Percentiles rank a stretch among this genome's conserved stretches.
Evolutionary conservation across 2,329 filamentous ascomycete species (phyloP).

Genomic region (Aspergillus ustus): DNA sequence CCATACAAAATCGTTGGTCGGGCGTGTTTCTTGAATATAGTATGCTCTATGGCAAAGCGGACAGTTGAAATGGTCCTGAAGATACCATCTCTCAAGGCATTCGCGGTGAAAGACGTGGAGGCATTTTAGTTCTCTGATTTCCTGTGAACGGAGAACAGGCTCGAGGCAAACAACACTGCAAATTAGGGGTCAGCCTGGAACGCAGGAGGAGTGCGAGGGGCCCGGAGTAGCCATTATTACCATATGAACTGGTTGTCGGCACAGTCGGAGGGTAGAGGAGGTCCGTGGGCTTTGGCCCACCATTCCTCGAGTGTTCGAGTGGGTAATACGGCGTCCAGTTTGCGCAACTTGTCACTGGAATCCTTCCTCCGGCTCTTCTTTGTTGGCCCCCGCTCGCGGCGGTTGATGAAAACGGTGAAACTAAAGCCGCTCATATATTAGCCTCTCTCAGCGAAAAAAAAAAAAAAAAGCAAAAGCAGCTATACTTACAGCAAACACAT

Average conservation of each 20-base stretch:
- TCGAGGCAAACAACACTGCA: constrained; percentile 45
- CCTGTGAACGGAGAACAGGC: constrained; percentile 38
- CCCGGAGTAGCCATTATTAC: constrained; percentile 29
- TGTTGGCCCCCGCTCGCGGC: constrained; percentile 30
- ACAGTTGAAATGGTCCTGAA: constrained; percentile 45
- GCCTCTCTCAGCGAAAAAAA: not conserved
- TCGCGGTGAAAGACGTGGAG: constrained; percentile 47
- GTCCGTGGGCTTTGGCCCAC: constrained; percentile 40
- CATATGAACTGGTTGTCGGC: constrained; percentile 43
- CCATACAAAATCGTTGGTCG: constrained; percentile 41
- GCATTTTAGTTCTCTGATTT: constrained; percentile 45
- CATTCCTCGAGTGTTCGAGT: constrained; percentile 43
- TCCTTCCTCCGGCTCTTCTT: constrained; percentile 28
- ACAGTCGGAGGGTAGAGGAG: constrained; percentile 37
- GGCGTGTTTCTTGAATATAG: constrained; percentile 36
- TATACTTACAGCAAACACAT: constrained; percentile 37
- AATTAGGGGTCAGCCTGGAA: constrained; percentile 7
- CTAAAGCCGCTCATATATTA: constrained; percentile 9
- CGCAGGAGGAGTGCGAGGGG: not conserved
- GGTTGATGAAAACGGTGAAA: constrained; percentile 40
- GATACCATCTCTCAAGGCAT: constrained; percentile 46
- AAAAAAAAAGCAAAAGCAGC: not conserved
- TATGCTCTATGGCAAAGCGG: constrained; percentile 44
- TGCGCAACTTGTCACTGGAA: constrained; percentile 37
- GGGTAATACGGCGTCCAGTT: constrained; percentile 42